These are phyloP conservation scores for Mortierella antarctica DNA, from an alignment of 192 early-diverging fungal genomes.

Conservation along the genomic window DNA sequence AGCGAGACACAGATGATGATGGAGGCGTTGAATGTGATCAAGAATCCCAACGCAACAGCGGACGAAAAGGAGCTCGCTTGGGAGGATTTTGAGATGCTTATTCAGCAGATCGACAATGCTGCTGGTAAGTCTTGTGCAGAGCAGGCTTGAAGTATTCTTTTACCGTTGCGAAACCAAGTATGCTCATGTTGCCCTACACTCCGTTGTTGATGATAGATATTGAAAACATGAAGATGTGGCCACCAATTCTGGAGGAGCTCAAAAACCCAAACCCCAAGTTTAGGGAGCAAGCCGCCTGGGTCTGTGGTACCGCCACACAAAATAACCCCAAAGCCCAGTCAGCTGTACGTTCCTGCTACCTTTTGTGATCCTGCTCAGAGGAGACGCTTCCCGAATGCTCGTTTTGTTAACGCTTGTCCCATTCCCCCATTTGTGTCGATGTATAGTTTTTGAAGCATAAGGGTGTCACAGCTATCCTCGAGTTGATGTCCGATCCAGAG, in stretches of 20 bases:
- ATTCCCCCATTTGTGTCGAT: no score
- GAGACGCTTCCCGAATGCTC: neutral
- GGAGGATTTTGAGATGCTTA: constrained; percentile 91
- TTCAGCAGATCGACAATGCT: constrained; percentile 42
- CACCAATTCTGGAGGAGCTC: constrained; percentile 71
- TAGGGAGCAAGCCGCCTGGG: constrained; percentile 85
- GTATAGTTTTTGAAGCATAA: constrained; percentile 59
- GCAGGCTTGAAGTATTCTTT: neutral
- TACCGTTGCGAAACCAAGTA: neutral
- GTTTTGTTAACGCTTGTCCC: neutral
- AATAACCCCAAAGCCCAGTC: constrained; percentile 90
- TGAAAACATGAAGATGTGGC: constrained; percentile 90
- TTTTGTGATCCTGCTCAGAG: neutral
- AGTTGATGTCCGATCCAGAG: constrained; percentile 56
- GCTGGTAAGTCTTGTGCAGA: constrained; percentile 61
- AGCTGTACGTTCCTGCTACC: constrained; percentile 57
- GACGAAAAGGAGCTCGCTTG: constrained; percentile 83
- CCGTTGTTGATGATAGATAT: constrained; percentile 66
- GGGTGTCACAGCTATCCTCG: constrained; percentile 61
- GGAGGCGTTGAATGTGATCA: constrained; percentile 82
- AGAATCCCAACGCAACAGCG: constrained; percentile 64
- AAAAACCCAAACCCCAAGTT: constrained; percentile 63
- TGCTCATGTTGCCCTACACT: neutral
- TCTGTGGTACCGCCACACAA: constrained; percentile 92
- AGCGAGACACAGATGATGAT: constrained; percentile 88